Base-by-base conservation (phyloP, 108 stramenopile genomes). In the Pseudonitzschia delicatissima region DNA sequence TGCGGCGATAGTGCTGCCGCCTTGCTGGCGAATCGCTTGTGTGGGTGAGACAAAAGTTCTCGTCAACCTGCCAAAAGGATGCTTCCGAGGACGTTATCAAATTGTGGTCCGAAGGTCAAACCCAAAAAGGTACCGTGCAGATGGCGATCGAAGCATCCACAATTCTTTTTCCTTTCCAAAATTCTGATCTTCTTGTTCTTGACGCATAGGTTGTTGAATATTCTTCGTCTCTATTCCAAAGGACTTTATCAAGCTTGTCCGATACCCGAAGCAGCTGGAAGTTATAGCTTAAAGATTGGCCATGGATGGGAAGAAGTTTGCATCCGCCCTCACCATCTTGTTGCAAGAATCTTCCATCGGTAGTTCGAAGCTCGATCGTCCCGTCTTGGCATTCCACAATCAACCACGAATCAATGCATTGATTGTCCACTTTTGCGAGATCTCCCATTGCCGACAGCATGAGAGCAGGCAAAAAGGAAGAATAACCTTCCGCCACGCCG, bases 31-130 rank as follows among this genome's bases (percentile, higher is more conserved):
- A 70, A 20, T 87, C 82, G 25, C 34, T 57, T 1, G 78, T 82
- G 53, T 82, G 82, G 0, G 58, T 65, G 1, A 87, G 72, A 26
- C 78, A 76, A 8, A 81, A 68, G 8, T 74, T 53, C 28, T 72
- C 64, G 37, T 69, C 58, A 0, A 70, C 57, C 66, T 80, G 76
- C 86, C 86, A 87, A 61, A 82, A 87, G 5, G 79, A 64, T 0
- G 86, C 80, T 17, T 63, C 36, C 33, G 57, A 66, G 23, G 80
- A 77, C 33, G 74, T 69, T 13, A 83, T 29, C 11, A 65, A 51
- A 31, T 73, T 68, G 32, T 49, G 47, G n/a, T n/a, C 40, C 13
- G 11, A 64, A 35, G 44, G 77, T 76, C 18, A 69, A 57, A 27
- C 78, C 71, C 36, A 87, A 67, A 47, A 70, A 87, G 26, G 57